Base-by-base conservation (phyloP, 1,284 basidiomycete species). In the Meira miltonrushii region DNA sequence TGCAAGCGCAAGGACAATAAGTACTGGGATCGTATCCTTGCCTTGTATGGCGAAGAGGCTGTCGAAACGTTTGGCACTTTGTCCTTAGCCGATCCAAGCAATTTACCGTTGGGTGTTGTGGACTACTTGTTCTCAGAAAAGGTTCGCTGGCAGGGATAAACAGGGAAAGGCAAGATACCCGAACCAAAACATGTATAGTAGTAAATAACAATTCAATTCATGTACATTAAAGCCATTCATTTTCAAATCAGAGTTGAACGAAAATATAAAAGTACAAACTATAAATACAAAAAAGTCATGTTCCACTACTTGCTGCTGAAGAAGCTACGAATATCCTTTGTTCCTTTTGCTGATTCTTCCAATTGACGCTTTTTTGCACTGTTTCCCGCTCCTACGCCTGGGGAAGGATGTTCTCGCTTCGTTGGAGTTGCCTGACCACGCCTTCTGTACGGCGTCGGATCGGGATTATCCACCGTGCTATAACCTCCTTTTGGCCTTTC, bases 401-500 rank as follows among this genome's bases (percentile, higher is more conserved):
- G 48, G 10, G 49, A 13, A 23, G 41, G 39, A 57, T 57, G 19
- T 2, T 6, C 13, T 48, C 17, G 3, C 12, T 12, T 23, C 17
- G 17, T 48, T 19, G 46, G n/a, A 17, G 46, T 17, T 21, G 44
- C 44, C n/a, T n/a, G n/a, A n/a, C n/a, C n/a, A n/a, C n/a, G n/a
- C 39, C 13, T 54, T 13, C n/a, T 55, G 28, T 33, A 33, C 10
- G 55, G 28, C 10, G 15, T 5, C 15, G 46, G 6, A 2, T n/a
- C 19, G 5, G 55, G 9, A 21, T 25, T 19, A 3, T 6, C 8
- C 15, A 21, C 38, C 9, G 48, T 59, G 21, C 58, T 61, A 59
- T 66, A 69, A 3, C 64, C 65, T 12, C 68, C 68, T 8, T 48
- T 39, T 1, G 67, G 65, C 1, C 66, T 59, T 1, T 57, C 61